Conservation (phyloP, 768 basidiomycete species). For the Leccinum uliginosum region DNA sequence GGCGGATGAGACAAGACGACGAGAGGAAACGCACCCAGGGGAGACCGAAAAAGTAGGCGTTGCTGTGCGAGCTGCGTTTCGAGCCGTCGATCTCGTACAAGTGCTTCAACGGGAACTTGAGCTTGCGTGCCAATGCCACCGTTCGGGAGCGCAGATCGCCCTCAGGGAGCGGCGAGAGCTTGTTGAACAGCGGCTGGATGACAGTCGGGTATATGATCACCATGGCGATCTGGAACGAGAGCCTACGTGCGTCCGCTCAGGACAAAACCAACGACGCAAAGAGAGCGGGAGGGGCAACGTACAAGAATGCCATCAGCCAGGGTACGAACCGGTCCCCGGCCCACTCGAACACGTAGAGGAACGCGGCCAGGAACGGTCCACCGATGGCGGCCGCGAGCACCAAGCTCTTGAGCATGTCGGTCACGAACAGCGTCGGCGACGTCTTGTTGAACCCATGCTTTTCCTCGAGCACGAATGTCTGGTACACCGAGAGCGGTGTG, state of each 20-base stretch:
- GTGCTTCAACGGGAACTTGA: constrained; percentile 92
- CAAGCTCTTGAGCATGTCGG: constrained; percentile 81
- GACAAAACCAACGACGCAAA: neutral
- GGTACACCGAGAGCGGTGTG: constrained; percentile 76
- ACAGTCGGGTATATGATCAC: constrained; percentile 78
- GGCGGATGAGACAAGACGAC: neutral
- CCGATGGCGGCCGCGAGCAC: constrained; percentile 66
- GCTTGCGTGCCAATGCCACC: constrained; percentile 69
- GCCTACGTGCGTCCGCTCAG: constrained; percentile 37
- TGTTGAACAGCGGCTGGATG: constrained; percentile 97
- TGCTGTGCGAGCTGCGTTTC: constrained; percentile 91
- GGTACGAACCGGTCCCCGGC: constrained; percentile 91
- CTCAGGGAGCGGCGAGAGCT: constrained; percentile 77
- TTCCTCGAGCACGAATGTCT: constrained; percentile 92
- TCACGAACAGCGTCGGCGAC: constrained; percentile 66
- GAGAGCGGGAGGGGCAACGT: constrained; percentile 24
- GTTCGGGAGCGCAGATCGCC: constrained; percentile 78
- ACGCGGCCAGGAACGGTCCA: constrained; percentile 79
- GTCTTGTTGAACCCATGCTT: constrained; percentile 98
- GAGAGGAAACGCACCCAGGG: constrained; percentile 66
- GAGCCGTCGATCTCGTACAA: constrained; percentile 97
- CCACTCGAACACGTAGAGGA: constrained; percentile 89
- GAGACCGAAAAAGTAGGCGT: constrained; percentile 98
- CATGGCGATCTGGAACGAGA: constrained; percentile 81
- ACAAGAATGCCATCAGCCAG: constrained; percentile 93